These are phyloP conservation scores for Hansenula sp. DNA, from an alignment of 1,139 yeast species.

Conservation along the genomic window DNA sequence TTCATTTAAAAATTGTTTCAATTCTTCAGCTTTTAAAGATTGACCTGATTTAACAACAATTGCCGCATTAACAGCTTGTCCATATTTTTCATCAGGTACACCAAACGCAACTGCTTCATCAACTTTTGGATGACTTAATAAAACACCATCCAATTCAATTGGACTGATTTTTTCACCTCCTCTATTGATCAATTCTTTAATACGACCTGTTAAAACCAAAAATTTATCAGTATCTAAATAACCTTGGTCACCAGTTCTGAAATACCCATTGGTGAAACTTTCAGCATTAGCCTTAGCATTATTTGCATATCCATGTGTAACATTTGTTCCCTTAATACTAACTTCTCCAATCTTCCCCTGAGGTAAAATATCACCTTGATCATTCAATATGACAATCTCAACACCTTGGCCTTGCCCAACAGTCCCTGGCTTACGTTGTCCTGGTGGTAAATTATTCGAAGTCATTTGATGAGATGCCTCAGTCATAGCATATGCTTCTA, in stretches of 20 bases:
- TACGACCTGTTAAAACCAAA: slow-evolving; percentile 56
- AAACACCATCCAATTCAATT: slow-evolving; percentile 55
- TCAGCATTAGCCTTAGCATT: slow-evolving; percentile 65
- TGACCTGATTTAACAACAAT: slow-evolving; percentile 46
- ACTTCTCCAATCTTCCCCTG: slow-evolving; percentile 61
- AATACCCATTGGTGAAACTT: slow-evolving; percentile 52
- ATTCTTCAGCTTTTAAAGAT: slow-evolving; percentile 35
- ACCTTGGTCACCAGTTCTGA: slow-evolving; percentile 75
- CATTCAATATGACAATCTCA: slow-evolving; percentile 52
- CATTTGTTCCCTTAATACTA: slow-evolving; percentile 58
- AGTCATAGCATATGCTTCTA: slow-evolving; percentile 79
- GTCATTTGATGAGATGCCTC: slow-evolving; percentile 74
- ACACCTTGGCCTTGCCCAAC: slow-evolving; percentile 72
- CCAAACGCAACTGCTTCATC: slow-evolving; percentile 69
- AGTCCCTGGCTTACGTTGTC: slow-evolving; percentile 60
- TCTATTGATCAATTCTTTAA: slow-evolving; percentile 63
- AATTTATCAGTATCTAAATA: slow-evolving; percentile 55
- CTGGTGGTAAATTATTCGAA: slow-evolving; percentile 62
- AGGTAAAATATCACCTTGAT: slow-evolving; percentile 38
- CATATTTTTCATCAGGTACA: slow-evolving; percentile 58
- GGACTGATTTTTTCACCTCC: slow-evolving; percentile 74
- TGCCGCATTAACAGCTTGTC: slow-evolving; percentile 65
- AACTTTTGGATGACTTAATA: slow-evolving; percentile 53
- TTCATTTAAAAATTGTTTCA: slow-evolving; percentile 38
- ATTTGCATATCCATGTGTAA: slow-evolving; percentile 67